Evolutionary conservation across 2,329 filamentous ascomycete genomes (phyloP), one percentile per base, ranked within the genome.

Genomic region (Beauveria caledonica): DNA sequence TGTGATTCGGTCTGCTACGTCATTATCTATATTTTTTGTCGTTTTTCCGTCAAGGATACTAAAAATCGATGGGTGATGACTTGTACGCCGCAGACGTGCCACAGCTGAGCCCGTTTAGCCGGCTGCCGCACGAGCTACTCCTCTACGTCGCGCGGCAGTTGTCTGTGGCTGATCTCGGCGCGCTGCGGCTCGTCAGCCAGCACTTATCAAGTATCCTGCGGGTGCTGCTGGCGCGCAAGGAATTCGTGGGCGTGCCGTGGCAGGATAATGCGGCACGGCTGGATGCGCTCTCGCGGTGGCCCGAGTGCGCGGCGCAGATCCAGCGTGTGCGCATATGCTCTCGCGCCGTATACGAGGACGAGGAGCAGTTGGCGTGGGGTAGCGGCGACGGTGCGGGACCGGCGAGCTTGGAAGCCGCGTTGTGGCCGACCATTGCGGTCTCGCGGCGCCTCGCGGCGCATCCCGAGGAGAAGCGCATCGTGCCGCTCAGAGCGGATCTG

Each of bases 211-310:
- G 74, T 33, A 68, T 78, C 3, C 77, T 77, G 58, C 75, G 75
- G 62, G 73, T 77, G 25, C 77, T 73, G 61, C 68, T 80, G 61
- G 64, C 80, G 27, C 66, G 69, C n/a, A 64, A 74, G 3, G 64
- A 69, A 58, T 79, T 82, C 66, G 71, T 68, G 25, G 72, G 73
- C 19, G 67, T 79, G 50, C 73, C 73, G 55, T 80, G 77, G 74
- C 73, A 74, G 57, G 71, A 77, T 8, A 78, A 81, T 63, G 72
- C 78, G 46, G 69, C 71, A 49, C 73, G 77, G 17, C 71, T 82
- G 21, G 71, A 76, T 60, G 69, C 69, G 53, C 77, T 82, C 60
- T 75, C 78, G 17, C 67, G 68, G 57, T 72, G 78, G 63, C 71
- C 74, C 44, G 74, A 73, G 6, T 73, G 80, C 36, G 73, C 74